Evolutionary conservation across 2,329 filamentous ascomycete genomes (phyloP).

Genomic region (Sporothrix phasma): DNA sequence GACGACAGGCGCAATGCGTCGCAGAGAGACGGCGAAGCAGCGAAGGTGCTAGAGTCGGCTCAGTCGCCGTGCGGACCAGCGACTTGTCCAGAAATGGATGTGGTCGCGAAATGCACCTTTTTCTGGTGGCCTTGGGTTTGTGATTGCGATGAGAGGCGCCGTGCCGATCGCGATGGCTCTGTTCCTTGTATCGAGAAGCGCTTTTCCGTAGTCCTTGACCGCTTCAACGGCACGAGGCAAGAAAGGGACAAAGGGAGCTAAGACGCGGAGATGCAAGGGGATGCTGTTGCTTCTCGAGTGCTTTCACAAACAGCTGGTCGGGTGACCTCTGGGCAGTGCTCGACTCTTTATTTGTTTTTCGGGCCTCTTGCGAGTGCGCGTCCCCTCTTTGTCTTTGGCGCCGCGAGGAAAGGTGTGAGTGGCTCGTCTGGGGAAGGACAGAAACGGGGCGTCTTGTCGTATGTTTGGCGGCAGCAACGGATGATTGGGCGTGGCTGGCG

Average conservation of each 20-base stretch:
- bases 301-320: slow-evolving; percentile 2
- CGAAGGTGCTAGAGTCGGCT: neutral
- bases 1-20: slow-evolving; percentile 10
- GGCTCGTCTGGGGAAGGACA: slow-evolving; percentile 4
- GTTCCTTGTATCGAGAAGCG: neutral
- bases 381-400: neutral
- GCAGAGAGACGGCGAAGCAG: neutral
- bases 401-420: neutral
- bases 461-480: neutral
- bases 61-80: neutral
- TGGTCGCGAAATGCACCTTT: neutral
- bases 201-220: neutral
- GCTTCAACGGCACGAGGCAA: neutral
- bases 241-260: neutral
- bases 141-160: neutral
- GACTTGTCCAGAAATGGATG: neutral
- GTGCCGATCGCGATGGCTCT: neutral
- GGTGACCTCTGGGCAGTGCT: slow-evolving; percentile 2
- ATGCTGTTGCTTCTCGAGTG: neutral
- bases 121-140: neutral
- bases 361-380: neutral
- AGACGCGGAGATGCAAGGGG: neutral
- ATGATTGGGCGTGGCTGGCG: neutral
- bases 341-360: slow-evolving; percentile 3
- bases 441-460: neutral